Percentiles rank a stretch among this genome's conserved stretches.
phyloP scores from a whole-genome alignment of 129 eudicot species.

The Ambrosia artemisiifolia region DNA sequence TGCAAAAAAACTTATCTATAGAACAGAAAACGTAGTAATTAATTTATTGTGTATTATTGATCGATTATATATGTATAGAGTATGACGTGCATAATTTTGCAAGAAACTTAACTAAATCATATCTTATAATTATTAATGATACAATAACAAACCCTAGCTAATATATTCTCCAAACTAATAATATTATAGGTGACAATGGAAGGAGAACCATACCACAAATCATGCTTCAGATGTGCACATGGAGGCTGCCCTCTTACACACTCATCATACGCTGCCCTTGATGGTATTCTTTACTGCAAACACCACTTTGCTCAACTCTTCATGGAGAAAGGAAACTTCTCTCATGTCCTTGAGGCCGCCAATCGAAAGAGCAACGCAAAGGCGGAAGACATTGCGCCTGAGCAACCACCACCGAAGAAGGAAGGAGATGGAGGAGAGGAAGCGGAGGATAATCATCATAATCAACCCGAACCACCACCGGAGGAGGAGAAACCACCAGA shows the following conservation, averaged over 20 bases:
- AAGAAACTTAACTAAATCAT: too few relatives aligned
- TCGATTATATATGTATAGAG: too few relatives aligned
- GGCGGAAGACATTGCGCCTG: slow-evolving; percentile 27
- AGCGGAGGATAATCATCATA: slow-evolving; percentile 14
- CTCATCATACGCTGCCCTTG: slow-evolving; percentile 88
- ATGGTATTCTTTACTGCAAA: slow-evolving; percentile 87
- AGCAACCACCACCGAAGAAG: slow-evolving; percentile 13
- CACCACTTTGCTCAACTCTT: slow-evolving; percentile 89
- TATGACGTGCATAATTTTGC: too few relatives aligned
- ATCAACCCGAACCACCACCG: slow-evolving; percentile 22
- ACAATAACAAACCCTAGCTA: too few relatives aligned
- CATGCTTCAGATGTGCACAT: slow-evolving; percentile 94
- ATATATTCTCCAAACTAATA: neutral
- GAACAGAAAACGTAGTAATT: too few relatives aligned
- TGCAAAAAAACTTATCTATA: too few relatives aligned
- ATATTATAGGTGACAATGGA: slow-evolving; percentile 65
- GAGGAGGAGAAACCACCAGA: slow-evolving; percentile 31
- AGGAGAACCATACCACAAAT: slow-evolving; percentile 82
- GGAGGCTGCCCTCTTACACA: slow-evolving; percentile 96
- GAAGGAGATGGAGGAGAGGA: slow-evolving; percentile 28
- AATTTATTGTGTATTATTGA: too few relatives aligned
- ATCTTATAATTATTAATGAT: too few relatives aligned
- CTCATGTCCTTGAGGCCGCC: slow-evolving; percentile 79
- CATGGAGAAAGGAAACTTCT: slow-evolving; percentile 92
- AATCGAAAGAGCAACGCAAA: slow-evolving; percentile 45